phyloP scores from a whole-genome alignment of 2,329 filamentous ascomycete species.

The Epichloe scottii region DNA sequence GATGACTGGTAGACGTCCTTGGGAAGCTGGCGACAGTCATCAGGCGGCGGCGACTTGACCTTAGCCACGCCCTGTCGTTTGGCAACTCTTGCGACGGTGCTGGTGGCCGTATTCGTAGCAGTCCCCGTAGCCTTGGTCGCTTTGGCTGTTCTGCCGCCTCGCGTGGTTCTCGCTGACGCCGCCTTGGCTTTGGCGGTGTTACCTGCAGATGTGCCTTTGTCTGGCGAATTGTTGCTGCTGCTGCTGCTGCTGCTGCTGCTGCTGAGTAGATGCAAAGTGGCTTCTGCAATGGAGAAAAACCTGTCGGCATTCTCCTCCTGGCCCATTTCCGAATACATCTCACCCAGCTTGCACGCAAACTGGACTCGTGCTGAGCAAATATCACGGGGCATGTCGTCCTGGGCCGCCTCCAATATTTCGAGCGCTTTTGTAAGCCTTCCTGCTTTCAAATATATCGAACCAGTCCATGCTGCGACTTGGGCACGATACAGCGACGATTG shows the following conservation, averaged over 20 bases:
- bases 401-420: slow-evolving; percentile 40
- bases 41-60: slow-evolving; percentile 8
- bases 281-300: slow-evolving; percentile 37
- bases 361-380: slow-evolving; percentile 22
- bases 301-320: slow-evolving; percentile 30
- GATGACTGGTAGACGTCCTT: slow-evolving; percentile 25
- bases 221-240: slow-evolving; percentile 1
- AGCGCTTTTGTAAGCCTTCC: slow-evolving; percentile 46
- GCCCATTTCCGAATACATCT: slow-evolving; percentile 38
- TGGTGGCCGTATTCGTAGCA: slow-evolving; percentile 12
- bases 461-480: slow-evolving; percentile 41
- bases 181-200: slow-evolving; percentile 7
- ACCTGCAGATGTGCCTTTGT: slow-evolving; percentile 4
- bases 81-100: slow-evolving; percentile 7
- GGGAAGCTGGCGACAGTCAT: slow-evolving; percentile 11
- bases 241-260: slow-evolving; percentile 10
- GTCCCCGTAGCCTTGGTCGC: slow-evolving; percentile 11
- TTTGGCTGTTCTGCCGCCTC: not conserved
- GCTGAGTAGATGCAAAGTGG: slow-evolving; percentile 26
- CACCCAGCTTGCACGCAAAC: slow-evolving; percentile 43
- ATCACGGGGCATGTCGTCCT: slow-evolving; percentile 34
- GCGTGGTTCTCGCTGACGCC: slow-evolving; percentile 6
- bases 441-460: slow-evolving; percentile 43
- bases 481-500: slow-evolving; percentile 46
- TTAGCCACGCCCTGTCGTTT: slow-evolving; percentile 9